Base-by-base conservation (phyloP, 2,329 filamentous ascomycete species). In the Parastagonospora nodorum region DNA sequence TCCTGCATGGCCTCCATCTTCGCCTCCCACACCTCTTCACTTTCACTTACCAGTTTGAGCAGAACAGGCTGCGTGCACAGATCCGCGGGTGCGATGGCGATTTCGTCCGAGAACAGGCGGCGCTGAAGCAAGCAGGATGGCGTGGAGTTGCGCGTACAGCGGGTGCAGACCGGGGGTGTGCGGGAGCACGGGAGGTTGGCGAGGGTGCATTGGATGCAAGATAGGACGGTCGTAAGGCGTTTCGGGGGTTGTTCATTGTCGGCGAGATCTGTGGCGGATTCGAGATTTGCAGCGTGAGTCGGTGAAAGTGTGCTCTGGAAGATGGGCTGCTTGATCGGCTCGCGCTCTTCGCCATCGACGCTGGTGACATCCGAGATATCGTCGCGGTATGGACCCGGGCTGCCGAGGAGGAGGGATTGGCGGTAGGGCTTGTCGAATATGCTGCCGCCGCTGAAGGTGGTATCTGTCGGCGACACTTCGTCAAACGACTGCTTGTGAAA, bases 161-260 rank as follows among this genome's bases (percentile, higher is more conserved):
- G 66, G 0, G 60, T 57, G 42, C 69, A 73, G 30, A 44, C 16
- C 0, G 70, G 67, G 8, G 52, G 42, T 1, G 58, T 69, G 24
- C 67, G 56, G 0, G 68, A 71, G 48, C 70, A 73, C 8, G 62
- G 60, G 2, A 73, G 57, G 2, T 43, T 32, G 1, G 53, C 44
- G 15, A 66, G 56, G 1, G 52, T 62, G 53, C 70, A 73, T 50
- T 72, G 67, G 0, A 66, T 53, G 15, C 70, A 73, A 3, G 69
- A 70, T 6, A 58, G 62, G 5, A 73, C 35, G 28, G 41, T 60
- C 1, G 68, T 52, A n/a, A 65, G 51, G 52, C 1, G 55, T 50
- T 6, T 30, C 30, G 11, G 19, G 14, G 29, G 14, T 16, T 27
- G 28, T 27, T 14, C 7, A 30, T 39, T 6, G 27, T 27, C n/a